A percentile compares a stretch with the other conserved stretches of the same genome.
These are phyloP conservation scores for Nigrospora sphaerica DNA, from an alignment of 2,329 filamentous ascomycete species.

Conservation along the genomic window DNA sequence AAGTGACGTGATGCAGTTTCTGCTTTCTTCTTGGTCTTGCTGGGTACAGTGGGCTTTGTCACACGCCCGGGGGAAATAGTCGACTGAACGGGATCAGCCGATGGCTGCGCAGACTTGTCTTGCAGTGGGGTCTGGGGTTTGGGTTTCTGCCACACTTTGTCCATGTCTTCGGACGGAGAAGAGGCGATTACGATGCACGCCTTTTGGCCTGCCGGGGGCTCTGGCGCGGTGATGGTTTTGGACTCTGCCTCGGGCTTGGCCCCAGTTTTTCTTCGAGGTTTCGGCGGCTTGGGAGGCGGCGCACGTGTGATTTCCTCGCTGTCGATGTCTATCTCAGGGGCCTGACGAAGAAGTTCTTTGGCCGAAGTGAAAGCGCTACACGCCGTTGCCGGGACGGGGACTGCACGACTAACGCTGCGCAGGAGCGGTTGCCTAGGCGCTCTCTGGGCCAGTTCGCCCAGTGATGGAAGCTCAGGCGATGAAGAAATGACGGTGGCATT, in stretches of 20 bases:
- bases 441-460: conserved; percentile 37
- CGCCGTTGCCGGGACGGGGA: conserved; percentile 28
- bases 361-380: conserved; percentile 34
- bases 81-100: conserved; percentile 4
- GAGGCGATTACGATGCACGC: conserved; percentile 11
- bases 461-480: conserved; percentile 48
- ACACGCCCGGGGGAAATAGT: conserved; percentile 6
- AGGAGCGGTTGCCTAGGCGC: conserved; percentile 21
- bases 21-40: conserved; percentile 15
- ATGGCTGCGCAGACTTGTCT: background rate
- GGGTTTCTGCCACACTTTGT: conserved; percentile 30
- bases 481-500: conserved; percentile 33
- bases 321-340: conserved; percentile 22
- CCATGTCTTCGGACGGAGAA: conserved; percentile 9
- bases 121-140: conserved; percentile 6
- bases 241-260: conserved; percentile 6
- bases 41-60: conserved; percentile 5
- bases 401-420: conserved; percentile 27
- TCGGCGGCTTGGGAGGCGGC: conserved; percentile 11
- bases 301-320: conserved; percentile 16
- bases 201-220: background rate
- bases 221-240: background rate
- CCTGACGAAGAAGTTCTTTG: conserved; percentile 26
- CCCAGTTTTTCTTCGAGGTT: conserved; percentile 7
- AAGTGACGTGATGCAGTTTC: conserved; percentile 24